Evolutionary conservation across 2,329 filamentous ascomycete genomes (phyloP).

Genomic region (Talaromyces sp.): DNA sequence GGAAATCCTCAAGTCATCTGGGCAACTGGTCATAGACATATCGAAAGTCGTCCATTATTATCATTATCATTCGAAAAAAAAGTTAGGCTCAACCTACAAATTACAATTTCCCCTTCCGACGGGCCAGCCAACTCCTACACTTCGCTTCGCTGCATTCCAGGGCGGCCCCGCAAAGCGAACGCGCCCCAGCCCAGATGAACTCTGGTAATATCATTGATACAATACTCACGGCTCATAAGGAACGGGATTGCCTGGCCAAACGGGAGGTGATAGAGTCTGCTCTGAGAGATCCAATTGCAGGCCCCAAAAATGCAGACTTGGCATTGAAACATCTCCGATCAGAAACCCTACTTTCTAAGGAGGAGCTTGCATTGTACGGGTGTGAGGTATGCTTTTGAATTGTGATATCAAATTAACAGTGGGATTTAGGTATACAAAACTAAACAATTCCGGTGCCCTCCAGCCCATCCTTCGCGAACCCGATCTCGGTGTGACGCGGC

Average conservation of each 20-base stretch:
- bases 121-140: conserved; percentile 1
- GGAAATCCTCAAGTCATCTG: not conserved
- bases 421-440: conserved; percentile 33
- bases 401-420: not conserved
- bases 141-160: conserved; percentile 8
- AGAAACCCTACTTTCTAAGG: conserved; percentile 43
- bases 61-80: not conserved
- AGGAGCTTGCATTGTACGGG: conserved; percentile 42
- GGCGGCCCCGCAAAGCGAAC: conserved; percentile 7
- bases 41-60: not conserved
- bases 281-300: conserved; percentile 24
- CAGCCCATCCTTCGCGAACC: conserved; percentile 30
- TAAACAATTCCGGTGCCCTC: conserved; percentile 37
- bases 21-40: not conserved
- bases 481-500: conserved; percentile 35
- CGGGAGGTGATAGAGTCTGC: conserved; percentile 32
- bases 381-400: not conserved
- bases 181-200: conserved; percentile 10
- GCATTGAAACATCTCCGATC: conserved; percentile 33
- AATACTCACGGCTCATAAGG: conserved; percentile 32
- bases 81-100: not conserved
- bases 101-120: not conserved
- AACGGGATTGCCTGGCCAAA: conserved; percentile 32
- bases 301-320: conserved; percentile 34
- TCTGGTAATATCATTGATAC: conserved; percentile 5